Base-by-base conservation (phyloP, 176 grass and related monocot species). In the Typha latifolia region DNA sequence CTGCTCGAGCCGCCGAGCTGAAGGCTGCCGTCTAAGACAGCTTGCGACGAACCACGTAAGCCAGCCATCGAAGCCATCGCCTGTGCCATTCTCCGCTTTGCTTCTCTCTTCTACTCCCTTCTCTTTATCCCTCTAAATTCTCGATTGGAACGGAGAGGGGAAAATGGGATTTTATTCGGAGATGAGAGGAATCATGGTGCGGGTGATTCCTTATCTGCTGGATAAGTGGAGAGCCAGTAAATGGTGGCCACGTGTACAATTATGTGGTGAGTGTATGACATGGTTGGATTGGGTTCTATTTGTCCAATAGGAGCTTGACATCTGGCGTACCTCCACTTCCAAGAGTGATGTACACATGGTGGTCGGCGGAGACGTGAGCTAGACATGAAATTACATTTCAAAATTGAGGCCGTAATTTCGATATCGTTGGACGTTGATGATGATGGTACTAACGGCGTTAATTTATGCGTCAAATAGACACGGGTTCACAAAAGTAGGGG, bases 31-130 rank as follows among this genome's bases (percentile, higher is more conserved):
- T 75, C 72, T 12, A 84, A 55, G 48, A 91, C 81, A 26, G 74
- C 88, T 66, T 77, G 92, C 14, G 87, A 86, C 14, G 69, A 68
- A 29, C 68, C 78, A 10, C 73, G 56, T 69, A 96, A 67, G 53
- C 93, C 93, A 56, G 93, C 87, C 83, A 90, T 97, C 49, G 93
- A 97, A 78, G 93, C 88, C 88, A 97, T 92, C 49, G 93, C 83
- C 21, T 90, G 93, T 65, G 85, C 93, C 93, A 87, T 97, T 43
- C 37, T 43, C 37, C 37, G 37, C 5, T 10, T 10, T 43, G 37
- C 37, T 10, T 10, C 57, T 72, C 47, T 75, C 27, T 49, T 29
- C 27, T 26, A 26, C 32, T 24, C 55, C 56, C 4, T 18, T 12
- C 49, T 74, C 49, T 68, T 12, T 64, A 23, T 32, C 6, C 26